Percentiles rank a stretch among this genome's conserved stretches.
phyloP scores from a whole-genome alignment of 2,329 filamentous ascomycete genomes.

The Colletotrichum gigasporum region DNA sequence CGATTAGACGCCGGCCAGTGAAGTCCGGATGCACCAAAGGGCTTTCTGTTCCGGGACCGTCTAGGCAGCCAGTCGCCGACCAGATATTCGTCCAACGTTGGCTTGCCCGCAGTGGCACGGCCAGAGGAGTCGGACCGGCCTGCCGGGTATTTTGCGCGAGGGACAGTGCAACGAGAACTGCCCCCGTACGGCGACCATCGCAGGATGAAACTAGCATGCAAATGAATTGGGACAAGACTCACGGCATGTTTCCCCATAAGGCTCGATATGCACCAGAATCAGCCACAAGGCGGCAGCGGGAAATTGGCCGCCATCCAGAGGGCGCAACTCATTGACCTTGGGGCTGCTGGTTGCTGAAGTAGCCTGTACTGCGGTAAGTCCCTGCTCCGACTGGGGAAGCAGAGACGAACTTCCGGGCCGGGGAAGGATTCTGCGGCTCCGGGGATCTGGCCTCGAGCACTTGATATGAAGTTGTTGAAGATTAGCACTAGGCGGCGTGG shows the following conservation, averaged over 20 bases:
- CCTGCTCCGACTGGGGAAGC: neutral
- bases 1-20: neutral
- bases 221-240: neutral
- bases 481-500: neutral
- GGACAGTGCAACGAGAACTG: neutral
- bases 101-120: neutral
- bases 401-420: neutral
- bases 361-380: too few species aligned
- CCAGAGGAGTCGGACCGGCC: constrained; percentile 3
- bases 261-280: neutral
- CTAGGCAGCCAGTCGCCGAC: neutral
- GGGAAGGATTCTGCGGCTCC: neutral
- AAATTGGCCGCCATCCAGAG: neutral
- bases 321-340: too few species aligned
- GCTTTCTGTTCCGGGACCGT: neutral
- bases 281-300: constrained; percentile 2
- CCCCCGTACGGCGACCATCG: neutral
- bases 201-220: constrained; percentile 10
- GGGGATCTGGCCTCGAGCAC: neutral
- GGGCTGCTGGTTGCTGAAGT: neutral
- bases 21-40: neutral
- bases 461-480: neutral
- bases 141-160: constrained; percentile 4
- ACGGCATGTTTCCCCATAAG: neutral
- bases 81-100: neutral